These are phyloP conservation scores for Neckera pumila DNA, from an alignment of 225 moss, liverwort and hornwort species.

Conservation along the genomic window DNA sequence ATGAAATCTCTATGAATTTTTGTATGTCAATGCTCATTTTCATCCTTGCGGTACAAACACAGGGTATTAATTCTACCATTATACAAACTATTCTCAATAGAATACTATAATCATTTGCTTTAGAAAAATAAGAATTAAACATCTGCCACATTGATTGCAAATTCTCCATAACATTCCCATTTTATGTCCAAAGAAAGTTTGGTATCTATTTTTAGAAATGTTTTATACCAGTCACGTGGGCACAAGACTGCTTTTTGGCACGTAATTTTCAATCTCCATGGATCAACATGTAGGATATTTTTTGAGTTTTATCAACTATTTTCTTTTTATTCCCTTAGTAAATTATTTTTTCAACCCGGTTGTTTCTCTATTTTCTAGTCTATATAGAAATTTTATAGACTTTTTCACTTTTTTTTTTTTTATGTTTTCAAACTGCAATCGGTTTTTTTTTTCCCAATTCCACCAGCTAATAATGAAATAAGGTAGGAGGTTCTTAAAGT, in stretches of 20 bases:
- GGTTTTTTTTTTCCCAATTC: background rate
- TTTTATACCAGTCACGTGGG: accelerated
- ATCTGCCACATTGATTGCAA: background rate
- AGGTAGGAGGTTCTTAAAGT: no score
- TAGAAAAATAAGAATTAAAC: background rate
- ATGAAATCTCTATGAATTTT: background rate
- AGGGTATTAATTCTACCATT: accelerated
- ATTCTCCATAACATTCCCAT: background rate
- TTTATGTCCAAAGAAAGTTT: background rate
- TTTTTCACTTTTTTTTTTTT: accelerated
- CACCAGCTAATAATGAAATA: background rate
- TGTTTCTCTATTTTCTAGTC: background rate
- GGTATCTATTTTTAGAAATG: background rate
- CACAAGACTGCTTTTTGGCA: accelerated
- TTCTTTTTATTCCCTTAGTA: background rate
- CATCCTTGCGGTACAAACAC: background rate
- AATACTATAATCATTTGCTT: background rate
- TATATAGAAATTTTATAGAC: background rate
- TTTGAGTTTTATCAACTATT: background rate
- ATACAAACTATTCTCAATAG: background rate
- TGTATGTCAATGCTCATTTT: background rate
- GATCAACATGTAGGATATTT: accelerated
- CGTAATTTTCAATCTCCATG: background rate
- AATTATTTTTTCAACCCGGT: accelerated
- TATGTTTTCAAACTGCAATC: background rate